Evolutionary conservation across 2,329 filamentous ascomycete genomes (phyloP).

Genomic region (Fusarium sp.): DNA sequence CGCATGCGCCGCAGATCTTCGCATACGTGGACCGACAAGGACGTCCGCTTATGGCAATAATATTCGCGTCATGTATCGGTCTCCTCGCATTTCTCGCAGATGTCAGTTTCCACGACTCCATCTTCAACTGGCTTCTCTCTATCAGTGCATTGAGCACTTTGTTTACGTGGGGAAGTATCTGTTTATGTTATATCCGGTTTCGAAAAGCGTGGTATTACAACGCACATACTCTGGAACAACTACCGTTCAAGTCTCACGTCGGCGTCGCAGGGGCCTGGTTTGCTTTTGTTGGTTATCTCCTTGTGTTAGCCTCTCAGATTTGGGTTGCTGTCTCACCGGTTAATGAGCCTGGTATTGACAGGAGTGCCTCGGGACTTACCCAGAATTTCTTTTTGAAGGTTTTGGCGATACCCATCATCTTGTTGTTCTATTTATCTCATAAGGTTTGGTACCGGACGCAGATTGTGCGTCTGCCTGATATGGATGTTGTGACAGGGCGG

Average conservation of each 20-base stretch:
- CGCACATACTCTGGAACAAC: slow-evolving; percentile 74
- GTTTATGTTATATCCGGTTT: slow-evolving; percentile 89
- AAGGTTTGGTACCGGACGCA: slow-evolving; percentile 78
- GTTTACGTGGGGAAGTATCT: slow-evolving; percentile 87
- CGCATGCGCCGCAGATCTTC: slow-evolving; percentile 80
- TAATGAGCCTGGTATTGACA: slow-evolving; percentile 53
- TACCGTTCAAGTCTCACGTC: slow-evolving; percentile 82
- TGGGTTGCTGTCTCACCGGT: slow-evolving; percentile 86
- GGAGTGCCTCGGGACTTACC: slow-evolving; percentile 56
- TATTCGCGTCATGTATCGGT: slow-evolving; percentile 72
- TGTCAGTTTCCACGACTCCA: slow-evolving; percentile 63
- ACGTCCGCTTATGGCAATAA: slow-evolving; percentile 80
- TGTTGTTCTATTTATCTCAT: slow-evolving; percentile 75
- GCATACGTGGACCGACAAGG: slow-evolving; percentile 85
- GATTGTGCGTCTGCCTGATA: slow-evolving; percentile 73
- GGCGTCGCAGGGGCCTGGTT: slow-evolving; percentile 83
- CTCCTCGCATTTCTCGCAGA: slow-evolving; percentile 81
- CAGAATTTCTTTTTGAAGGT: slow-evolving; percentile 78
- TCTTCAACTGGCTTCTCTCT: slow-evolving; percentile 83
- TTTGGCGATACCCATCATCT: slow-evolving; percentile 74
- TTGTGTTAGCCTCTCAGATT: slow-evolving; percentile 85
- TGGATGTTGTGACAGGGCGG: slow-evolving; percentile 87
- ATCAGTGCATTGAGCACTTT: slow-evolving; percentile 77
- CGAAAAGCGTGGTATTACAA: slow-evolving; percentile 76
- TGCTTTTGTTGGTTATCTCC: slow-evolving; percentile 77